Base-by-base conservation (phyloP, 495 filamentous ascomycete species). In the Tetracladium marchalianum region DNA sequence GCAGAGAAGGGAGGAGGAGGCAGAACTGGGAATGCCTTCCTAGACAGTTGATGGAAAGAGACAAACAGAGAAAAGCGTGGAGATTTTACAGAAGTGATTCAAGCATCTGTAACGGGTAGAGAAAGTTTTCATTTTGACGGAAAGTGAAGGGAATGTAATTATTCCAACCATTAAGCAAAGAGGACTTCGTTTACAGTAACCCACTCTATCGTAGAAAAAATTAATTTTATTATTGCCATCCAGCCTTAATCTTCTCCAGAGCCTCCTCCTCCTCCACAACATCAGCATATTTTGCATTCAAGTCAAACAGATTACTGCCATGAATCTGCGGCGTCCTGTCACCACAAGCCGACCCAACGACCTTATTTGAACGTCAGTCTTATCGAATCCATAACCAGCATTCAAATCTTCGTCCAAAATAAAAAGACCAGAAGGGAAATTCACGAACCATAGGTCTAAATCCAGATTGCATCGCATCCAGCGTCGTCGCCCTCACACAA, bases 241-340 rank as follows among this genome's bases (percentile, higher is more conserved):
- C 62, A 41, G 47, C 49, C 44, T 50, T 54, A 32, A 66, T 47
- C 18, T 56, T 50, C 44, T 57, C 50, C 15, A 62, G 40, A 2
- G 64, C 64, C 36, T 63, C 62, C 8, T 53, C 50, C 37, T 63
- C 62, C 3, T 46, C 37, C 16, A 66, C 59, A 11, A 66, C 60
- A 46, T 65, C 64, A 12, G 60, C 64, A 46, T 63, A 63, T 43
- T 63, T 65, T 5, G 58, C 58, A 41, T 62, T 54, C 42, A 66
- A 50, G 43, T 66, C 64, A 47, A 62, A 61, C 15, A 65, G 42
- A 40, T 62, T 66, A 4, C 58, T 51, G n/a, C 56, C 46, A 35
- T 65, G 62, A 33, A 63, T 66, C 35, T 56, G 55, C 9, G 53
- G 46, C 33, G 54, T 57, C 1, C 64, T 62, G 47, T 66, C 64